Percentiles rank a stretch among this genome's conserved stretches.
Evolutionary conservation across 2,329 filamentous ascomycete species (phyloP).

Genomic region (Ophiostoma australiae): DNA sequence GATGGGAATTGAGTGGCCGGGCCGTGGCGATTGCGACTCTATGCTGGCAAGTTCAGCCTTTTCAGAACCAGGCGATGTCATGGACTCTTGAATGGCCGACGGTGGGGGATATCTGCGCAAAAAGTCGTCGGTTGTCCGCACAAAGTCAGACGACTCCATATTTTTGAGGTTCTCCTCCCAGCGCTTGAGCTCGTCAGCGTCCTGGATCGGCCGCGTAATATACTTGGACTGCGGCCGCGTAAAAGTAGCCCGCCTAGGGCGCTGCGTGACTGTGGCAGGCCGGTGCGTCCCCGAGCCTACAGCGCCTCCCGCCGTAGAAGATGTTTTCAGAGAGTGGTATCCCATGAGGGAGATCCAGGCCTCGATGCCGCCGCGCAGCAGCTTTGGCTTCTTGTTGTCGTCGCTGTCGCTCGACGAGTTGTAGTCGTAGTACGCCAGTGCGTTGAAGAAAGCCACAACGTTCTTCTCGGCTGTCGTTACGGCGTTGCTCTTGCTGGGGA

Average conservation of each 20-base stretch:
- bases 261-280: conserved; percentile 21
- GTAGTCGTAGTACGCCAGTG: conserved; percentile 78
- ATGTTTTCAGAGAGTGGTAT: conserved; percentile 52
- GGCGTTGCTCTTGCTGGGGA: conserved; percentile 39
- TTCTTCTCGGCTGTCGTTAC: conserved; percentile 40
- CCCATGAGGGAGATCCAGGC: conserved; percentile 86
- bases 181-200: conserved; percentile 66
- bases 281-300: neutral
- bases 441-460: conserved; percentile 70
- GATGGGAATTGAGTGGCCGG: neutral
- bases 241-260: conserved; percentile 27
- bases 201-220: conserved; percentile 63
- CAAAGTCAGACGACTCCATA: conserved; percentile 49
- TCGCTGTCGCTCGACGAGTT: conserved; percentile 19
- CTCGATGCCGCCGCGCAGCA: conserved; percentile 76
- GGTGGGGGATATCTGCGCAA: conserved; percentile 73
- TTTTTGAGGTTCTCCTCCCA: conserved; percentile 73
- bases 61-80: conserved; percentile 41
- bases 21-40: neutral
- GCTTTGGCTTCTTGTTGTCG: conserved; percentile 56
- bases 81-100: conserved; percentile 56
- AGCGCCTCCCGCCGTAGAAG: conserved; percentile 29
- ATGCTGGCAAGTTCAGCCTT: conserved; percentile 7
- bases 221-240: conserved; percentile 43
- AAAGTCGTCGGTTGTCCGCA: conserved; percentile 77